These are phyloP conservation scores for Boechera retrofracta DNA, from an alignment of 345 rosid species.

Conservation along the genomic window DNA sequence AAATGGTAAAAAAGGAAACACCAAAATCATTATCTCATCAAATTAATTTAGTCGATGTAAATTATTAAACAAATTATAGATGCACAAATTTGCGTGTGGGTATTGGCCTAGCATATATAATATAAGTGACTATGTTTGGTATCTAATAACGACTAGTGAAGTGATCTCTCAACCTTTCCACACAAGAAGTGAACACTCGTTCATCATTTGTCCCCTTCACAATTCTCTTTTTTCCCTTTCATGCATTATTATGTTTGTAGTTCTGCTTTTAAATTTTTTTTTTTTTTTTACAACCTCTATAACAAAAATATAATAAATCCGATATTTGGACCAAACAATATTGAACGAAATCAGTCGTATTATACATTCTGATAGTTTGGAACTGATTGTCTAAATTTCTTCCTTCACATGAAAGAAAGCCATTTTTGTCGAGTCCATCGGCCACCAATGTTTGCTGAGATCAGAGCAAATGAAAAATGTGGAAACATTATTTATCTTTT, in stretches of 20 bases:
- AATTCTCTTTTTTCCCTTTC: not conserved
- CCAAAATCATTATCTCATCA: no score
- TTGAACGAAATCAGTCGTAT: not conserved
- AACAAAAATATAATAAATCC: not conserved
- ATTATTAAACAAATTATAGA: no score
- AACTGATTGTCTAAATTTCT: not conserved
- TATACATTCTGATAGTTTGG: not conserved
- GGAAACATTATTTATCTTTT: not conserved
- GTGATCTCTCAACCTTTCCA: constrained; percentile 29
- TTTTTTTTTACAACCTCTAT: not conserved
- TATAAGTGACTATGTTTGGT: not conserved
- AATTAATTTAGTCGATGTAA: no score
- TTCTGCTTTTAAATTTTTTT: not conserved
- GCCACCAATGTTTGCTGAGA: not conserved
- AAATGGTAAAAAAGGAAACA: no score
- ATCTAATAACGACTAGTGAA: constrained; percentile 17
- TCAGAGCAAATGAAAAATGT: not conserved
- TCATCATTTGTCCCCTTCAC: constrained; percentile 9
- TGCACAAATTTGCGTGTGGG: no score
- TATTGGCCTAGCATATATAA: no score
- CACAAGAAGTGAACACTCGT: constrained; percentile 8
- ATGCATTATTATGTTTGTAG: constrained; percentile 1
- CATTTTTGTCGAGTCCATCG: not conserved
- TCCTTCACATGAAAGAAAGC: not conserved
- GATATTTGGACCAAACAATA: not conserved